Conservation (phyloP, 1,284 basidiomycete species). For the Hymenochaete sp. region DNA sequence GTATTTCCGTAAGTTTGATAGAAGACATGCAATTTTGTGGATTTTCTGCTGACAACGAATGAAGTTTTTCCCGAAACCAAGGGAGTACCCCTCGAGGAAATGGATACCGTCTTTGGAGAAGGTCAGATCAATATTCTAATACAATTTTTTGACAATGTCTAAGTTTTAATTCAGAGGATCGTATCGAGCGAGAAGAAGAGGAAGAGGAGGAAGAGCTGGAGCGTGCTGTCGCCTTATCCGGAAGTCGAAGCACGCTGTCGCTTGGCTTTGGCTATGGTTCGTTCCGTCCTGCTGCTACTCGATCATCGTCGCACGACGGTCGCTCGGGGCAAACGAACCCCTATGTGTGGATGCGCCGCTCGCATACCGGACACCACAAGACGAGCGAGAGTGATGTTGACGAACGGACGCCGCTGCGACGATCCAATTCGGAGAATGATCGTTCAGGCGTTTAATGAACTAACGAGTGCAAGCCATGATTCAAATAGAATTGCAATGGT, state of each 20-base stretch:
- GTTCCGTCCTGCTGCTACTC: slow-evolving; percentile 3
- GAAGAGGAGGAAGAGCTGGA: slow-evolving; percentile 22
- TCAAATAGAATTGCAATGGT: too few relatives aligned
- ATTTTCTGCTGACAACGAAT: slow-evolving; percentile 16
- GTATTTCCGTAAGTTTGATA: slow-evolving; percentile 63
- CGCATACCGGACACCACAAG: too few relatives aligned
- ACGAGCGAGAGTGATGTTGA: neutral
- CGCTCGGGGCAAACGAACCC: neutral
- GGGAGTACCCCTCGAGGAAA: slow-evolving; percentile 73
- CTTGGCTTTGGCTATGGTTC: slow-evolving; percentile 9
- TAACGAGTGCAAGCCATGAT: too few relatives aligned
- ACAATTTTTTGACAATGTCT: slow-evolving; percentile 19
- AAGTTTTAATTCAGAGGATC: slow-evolving; percentile 47
- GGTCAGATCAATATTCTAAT: slow-evolving; percentile 32
- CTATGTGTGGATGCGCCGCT: slow-evolving; percentile 7
- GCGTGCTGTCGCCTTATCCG: slow-evolving; percentile 5
- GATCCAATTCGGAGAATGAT: too few relatives aligned
- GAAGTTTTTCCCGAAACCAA: slow-evolving; percentile 77
- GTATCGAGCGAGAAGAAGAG: slow-evolving; percentile 49
- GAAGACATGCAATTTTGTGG: slow-evolving; percentile 12
- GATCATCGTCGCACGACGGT: neutral
- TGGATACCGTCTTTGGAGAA: slow-evolving; percentile 79
- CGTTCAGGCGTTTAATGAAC: too few relatives aligned
- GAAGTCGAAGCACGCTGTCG: slow-evolving; percentile 7
- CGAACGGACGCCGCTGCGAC: slow-evolving; percentile 6